Conservation (phyloP, 169 alveolate genomes). For the Eimeria praecox region DNA sequence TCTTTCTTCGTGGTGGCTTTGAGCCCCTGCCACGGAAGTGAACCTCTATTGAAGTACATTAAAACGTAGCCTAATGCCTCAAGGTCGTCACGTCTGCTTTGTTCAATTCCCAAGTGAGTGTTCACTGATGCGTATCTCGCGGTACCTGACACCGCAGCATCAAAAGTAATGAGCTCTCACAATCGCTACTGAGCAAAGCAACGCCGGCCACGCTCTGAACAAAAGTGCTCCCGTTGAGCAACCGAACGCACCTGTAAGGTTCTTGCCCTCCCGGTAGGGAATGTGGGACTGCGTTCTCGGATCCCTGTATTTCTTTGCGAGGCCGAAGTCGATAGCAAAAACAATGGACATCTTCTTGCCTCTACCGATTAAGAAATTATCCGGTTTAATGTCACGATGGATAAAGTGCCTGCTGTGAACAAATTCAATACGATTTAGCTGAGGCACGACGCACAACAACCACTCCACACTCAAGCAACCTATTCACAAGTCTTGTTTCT, state of each 20-base stretch:
- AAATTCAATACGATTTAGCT: conserved; percentile 95
- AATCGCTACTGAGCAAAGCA: not conserved
- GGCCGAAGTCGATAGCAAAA: conserved; percentile 97
- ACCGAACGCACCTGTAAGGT: conserved; percentile 95
- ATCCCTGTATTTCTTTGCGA: conserved; percentile 98
- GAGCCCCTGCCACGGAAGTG: conserved; percentile 99
- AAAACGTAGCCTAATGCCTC: conserved; percentile 99
- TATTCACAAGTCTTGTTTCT: not conserved
- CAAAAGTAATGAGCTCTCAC: not conserved
- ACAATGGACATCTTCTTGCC: conserved; percentile 92
- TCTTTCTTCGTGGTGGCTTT: conserved; percentile 97
- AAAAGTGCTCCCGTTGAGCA: not conserved
- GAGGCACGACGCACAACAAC: conserved; percentile 18
- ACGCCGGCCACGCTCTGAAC: not conserved
- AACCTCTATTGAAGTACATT: conserved; percentile 98
- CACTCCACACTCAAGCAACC: not conserved
- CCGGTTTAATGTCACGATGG: conserved; percentile 99
- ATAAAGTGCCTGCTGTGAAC: conserved; percentile 97
- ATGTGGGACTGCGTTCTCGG: conserved; percentile 98
- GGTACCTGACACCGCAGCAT: conserved; percentile 91
- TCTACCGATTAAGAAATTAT: conserved; percentile 96
- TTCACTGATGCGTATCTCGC: conserved; percentile 99
- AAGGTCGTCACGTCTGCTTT: conserved; percentile 97
- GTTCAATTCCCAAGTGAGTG: conserved; percentile 98
- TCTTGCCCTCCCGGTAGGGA: conserved; percentile 98